Base-by-base conservation (phyloP, 306 rosid genomes). In the Vigna trinervia region DNA sequence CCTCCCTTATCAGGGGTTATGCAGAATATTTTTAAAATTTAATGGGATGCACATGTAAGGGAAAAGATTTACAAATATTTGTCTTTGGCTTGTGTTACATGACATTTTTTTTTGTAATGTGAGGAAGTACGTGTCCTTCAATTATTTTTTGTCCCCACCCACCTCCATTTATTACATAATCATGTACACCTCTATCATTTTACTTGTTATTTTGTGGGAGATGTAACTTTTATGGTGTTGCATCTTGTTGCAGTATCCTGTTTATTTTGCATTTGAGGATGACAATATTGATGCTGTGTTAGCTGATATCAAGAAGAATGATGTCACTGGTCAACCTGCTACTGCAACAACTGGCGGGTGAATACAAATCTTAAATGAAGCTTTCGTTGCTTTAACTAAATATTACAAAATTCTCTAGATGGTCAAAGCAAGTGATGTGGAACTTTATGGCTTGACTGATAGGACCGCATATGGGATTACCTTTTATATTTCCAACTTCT, bases 301-400 rank as follows among this genome's bases (percentile, higher is more conserved):
- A 88, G 86, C 89, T 82, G 96, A 96, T 82, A 88, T 96, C 53
- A 92, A 92, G 89, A 91, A 80, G 80, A 96, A 79, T 81, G 99
- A 96, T 86, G 93, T 90, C 80, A 88, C 91, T 72, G 99, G 96
- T 79, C 99, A 96, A 86, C 97, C 93, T 83, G 99, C 99, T 19
- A 96, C 98, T 46, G 99, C 98, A 63, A 92, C 98, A 67, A 92
- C 96, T 81, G 99, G 99, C 85, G 98, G 99, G 99, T 96, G 79
- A 86, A 89, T 87, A 71, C 74, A 50, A 39, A 28, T 70, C 19
- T 41, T 57, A 28, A 71, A 80, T 67, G 43, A 71, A 57, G 69
- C 26, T 51, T 80, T 80, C 47, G 36, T 30, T 75, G 77, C 76
- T 64, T 62, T 22, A 53, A 23, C 65, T n/a, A 50, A 23, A 39